Percentiles rank a stretch among this genome's conserved stretches.
Conservation (phyloP, 306 rosid genomes). For the Cyamopsis tetragonoloba region DNA sequence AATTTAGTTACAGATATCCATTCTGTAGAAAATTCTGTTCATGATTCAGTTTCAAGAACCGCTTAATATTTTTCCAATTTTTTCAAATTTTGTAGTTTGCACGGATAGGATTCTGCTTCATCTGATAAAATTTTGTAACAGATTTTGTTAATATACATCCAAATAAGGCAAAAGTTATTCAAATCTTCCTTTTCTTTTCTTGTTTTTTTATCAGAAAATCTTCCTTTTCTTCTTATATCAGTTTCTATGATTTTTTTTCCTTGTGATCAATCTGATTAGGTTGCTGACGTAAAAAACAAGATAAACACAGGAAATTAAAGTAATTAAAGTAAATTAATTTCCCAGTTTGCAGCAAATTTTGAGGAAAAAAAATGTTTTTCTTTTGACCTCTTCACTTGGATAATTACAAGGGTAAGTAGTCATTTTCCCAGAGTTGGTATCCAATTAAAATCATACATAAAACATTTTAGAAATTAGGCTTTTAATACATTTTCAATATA, state of each 20-base stretch:
- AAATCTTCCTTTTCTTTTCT: background rate
- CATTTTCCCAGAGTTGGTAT: background rate
- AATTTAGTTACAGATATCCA: background rate
- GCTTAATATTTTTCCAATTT: background rate
- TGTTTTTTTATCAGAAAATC: no score
- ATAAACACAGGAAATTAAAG: background rate
- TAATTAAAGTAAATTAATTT: background rate
- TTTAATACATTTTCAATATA: background rate
- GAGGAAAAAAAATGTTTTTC: background rate
- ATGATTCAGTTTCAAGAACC: background rate
- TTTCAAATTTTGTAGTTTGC: background rate
- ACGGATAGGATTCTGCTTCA: background rate
- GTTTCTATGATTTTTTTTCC: background rate
- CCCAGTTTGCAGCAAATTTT: background rate
- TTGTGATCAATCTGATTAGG: background rate
- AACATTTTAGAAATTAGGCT: background rate
- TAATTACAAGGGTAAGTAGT: background rate
- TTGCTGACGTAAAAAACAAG: background rate
- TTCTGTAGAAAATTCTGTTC: background rate
- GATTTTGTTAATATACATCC: no score
- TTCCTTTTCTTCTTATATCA: background rate
- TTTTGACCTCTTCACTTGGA: background rate
- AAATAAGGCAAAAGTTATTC: background rate
- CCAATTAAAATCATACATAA: background rate
- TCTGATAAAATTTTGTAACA: background rate